Conservation (phyloP, 768 basidiomycete genomes). For the Infundibulicybe gibba region DNA sequence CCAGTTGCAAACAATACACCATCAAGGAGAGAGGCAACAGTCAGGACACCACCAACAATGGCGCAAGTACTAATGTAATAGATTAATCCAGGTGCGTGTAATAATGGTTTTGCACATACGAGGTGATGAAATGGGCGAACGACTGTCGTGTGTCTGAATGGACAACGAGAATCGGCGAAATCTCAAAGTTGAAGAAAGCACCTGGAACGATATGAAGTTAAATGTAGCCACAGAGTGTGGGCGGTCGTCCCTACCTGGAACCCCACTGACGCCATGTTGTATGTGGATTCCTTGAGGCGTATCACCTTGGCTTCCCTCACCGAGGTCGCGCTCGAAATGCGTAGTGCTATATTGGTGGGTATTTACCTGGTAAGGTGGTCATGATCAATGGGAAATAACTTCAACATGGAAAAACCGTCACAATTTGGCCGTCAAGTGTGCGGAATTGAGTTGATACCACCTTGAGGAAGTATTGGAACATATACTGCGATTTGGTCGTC, state of each 20-base stretch:
- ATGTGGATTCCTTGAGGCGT: slow-evolving; percentile 64
- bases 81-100: slow-evolving; percentile 2
- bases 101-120: slow-evolving; percentile 49
- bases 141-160: slow-evolving; percentile 90
- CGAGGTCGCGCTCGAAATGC: slow-evolving; percentile 91
- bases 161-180: slow-evolving; percentile 92
- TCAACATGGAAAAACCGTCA: slow-evolving; percentile 28
- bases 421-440: slow-evolving; percentile 70
- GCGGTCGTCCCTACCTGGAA: slow-evolving; percentile 45
- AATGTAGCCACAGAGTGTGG: neutral
- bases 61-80: slow-evolving; percentile 75
- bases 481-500: slow-evolving; percentile 81
- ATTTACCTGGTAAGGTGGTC: slow-evolving; percentile 48
- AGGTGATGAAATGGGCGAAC: slow-evolving; percentile 97
- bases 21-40: slow-evolving; percentile 88
- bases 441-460: slow-evolving; percentile 95
- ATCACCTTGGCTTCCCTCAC: slow-evolving; percentile 54
- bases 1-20: slow-evolving; percentile 82
- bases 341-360: slow-evolving; percentile 96
- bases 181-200: slow-evolving; percentile 92
- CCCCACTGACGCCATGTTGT: slow-evolving; percentile 68
- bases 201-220: slow-evolving; percentile 31
- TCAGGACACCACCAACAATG: slow-evolving; percentile 95
- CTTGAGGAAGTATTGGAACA: slow-evolving; percentile 99
- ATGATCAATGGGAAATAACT: slow-evolving; percentile 6